Base-by-base conservation (phyloP, 495 filamentous ascomycete species). In the Penicillium manginii region DNA sequence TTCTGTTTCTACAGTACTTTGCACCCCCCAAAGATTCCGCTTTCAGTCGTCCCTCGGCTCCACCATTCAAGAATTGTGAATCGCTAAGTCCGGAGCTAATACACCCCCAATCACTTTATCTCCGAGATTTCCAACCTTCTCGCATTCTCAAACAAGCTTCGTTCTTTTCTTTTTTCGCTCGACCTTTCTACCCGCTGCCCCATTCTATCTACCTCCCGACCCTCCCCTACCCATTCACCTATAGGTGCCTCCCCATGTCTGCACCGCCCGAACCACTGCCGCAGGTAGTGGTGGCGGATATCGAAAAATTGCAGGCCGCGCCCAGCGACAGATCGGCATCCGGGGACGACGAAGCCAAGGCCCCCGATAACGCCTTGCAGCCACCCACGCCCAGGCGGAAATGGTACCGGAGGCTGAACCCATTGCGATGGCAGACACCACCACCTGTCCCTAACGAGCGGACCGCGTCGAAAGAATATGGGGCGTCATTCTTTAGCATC, bases 401-500 rank as follows among this genome's bases (percentile, higher is more conserved):
- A 71, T 86, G 83, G 85, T 73, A 83, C 67, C 72, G 74, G 47
- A 72, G 63, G 22, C 54, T 85, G 39, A 87, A 88, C 62, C 84
- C 86, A 2, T 60, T 88, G 26, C 83, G 81, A 57, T 67, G 72
- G 55, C 75, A 79, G 39, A 67, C 59, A 12, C 73, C 72, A 14
- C 85, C 85, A 17, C 79, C 84, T 18, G 72, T 86, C 2, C 85
- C 85, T 0, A 63, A 77, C 7, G 75, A 83, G 52, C 70, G 85
- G 10, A 59, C 62, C 4, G 68, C 77, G 1, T 85, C 78, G 8
- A 72, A 67, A 26, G 85, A 88, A 63, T 74, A 85, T 66, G 68
- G 71, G 4, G 84, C 84, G 7, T 67, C 69, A 5, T 78, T 85
- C 43, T 72, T 86, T 49, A 86, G 83, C 70, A 51, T 72, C 12